phyloP scores from a whole-genome alignment of 2,329 filamentous ascomycete genomes.

The Orbilia blumenaviensis region DNA sequence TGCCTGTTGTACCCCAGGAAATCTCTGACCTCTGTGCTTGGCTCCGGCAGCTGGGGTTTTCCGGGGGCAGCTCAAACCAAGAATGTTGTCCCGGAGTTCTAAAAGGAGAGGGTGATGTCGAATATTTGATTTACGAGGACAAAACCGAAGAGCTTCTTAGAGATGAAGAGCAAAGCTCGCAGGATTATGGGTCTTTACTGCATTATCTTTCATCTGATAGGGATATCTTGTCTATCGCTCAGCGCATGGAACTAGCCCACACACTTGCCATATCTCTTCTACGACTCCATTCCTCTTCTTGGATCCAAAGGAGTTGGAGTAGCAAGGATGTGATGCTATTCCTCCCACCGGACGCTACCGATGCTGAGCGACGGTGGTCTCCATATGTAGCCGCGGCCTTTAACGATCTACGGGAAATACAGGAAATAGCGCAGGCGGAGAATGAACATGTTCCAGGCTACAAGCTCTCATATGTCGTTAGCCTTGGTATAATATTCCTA shows the following conservation, averaged over 20 bases:
- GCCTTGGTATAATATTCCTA: constrained; percentile 14
- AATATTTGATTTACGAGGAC: constrained; percentile 15
- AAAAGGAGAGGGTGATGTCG: not conserved
- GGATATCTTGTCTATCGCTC: constrained; percentile 2
- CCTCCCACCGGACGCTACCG: not conserved
- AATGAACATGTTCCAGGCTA: not conserved
- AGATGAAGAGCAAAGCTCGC: not conserved
- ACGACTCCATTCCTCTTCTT: constrained; percentile 10
- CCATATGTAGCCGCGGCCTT: constrained; percentile 13
- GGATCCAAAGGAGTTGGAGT: constrained; percentile 15
- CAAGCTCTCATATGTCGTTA: constrained; percentile 4
- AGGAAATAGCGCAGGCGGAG: constrained; percentile 9
- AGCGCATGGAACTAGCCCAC: constrained; percentile 9
- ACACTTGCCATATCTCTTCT: constrained; percentile 19
- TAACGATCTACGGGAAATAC: constrained; percentile 9
- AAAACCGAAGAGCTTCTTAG: not conserved
- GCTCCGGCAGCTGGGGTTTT: not conserved
- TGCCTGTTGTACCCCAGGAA: not conserved
- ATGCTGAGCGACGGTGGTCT: constrained; percentile 10
- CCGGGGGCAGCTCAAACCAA: not conserved
- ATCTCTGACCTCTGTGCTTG: not conserved
- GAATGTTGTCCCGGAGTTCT: not conserved
- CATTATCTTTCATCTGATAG: constrained; percentile 1
- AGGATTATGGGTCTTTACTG: constrained; percentile 10
- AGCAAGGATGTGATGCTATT: constrained; percentile 23